These are phyloP conservation scores for Mimosa pudica DNA, from an alignment of 306 rosid species.

Conservation along the genomic window DNA sequence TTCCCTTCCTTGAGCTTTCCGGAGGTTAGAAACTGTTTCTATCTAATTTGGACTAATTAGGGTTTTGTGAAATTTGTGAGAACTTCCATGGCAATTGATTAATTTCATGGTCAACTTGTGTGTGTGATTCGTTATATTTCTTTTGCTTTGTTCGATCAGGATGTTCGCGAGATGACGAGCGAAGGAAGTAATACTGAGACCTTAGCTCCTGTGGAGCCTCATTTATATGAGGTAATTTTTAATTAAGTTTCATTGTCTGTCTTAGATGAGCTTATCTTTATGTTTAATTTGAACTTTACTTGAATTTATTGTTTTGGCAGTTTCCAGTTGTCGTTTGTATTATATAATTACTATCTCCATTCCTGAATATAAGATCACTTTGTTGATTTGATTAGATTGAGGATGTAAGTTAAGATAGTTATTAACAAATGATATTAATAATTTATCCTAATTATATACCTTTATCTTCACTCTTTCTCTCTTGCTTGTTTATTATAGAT, in stretches of 20 bases:
- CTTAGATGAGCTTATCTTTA: background rate
- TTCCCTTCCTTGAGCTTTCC: conserved; percentile 14
- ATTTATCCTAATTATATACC: no score
- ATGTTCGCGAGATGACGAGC: conserved; percentile 63
- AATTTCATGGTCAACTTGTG: background rate
- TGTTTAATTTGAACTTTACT: conserved; percentile 1
- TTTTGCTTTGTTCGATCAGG: conserved; percentile 40
- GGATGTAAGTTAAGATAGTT: no score
- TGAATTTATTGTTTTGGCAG: background rate
- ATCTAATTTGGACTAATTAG: conserved; percentile 48
- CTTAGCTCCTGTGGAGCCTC: conserved; percentile 58
- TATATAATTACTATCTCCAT: no score
- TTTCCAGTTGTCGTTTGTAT: conserved; percentile 5
- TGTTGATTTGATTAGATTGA: no score
- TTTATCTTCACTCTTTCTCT: no score
- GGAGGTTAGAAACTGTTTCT: conserved; percentile 48
- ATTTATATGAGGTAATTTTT: conserved; percentile 65
- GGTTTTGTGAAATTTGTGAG: conserved; percentile 51
- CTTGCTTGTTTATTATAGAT: no score
- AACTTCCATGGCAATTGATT: background rate
- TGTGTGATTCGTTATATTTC: conserved; percentile 12
- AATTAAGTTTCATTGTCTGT: background rate
- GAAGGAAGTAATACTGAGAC: conserved; percentile 81
- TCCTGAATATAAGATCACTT: no score
- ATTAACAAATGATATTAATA: no score